These are phyloP conservation scores for Sporothrix brasiliensis DNA, from an alignment of 2,329 filamentous ascomycete species.

Conservation along the genomic window DNA sequence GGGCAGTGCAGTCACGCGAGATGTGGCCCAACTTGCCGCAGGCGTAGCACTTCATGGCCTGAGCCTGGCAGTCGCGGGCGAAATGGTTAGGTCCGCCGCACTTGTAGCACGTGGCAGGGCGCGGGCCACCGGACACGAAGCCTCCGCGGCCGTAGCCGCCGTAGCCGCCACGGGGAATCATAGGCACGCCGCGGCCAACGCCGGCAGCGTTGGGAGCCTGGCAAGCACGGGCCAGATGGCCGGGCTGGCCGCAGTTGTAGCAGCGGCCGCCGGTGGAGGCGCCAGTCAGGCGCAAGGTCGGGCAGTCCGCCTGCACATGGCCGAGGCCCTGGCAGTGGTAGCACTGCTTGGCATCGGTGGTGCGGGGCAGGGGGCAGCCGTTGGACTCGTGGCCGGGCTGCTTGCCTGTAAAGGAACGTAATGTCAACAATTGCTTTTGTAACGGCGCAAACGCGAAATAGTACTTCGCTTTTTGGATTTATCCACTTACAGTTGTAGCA, in stretches of 20 bases:
- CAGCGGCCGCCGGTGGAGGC: slow-evolving; percentile 82
- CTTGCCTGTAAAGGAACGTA: slow-evolving; percentile 60
- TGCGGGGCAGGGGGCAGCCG: slow-evolving; percentile 92
- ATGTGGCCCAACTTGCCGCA: slow-evolving; percentile 96
- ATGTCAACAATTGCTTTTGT: slow-evolving; percentile 33
- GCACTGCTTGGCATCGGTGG: slow-evolving; percentile 99
- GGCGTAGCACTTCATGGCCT: slow-evolving; percentile 98
- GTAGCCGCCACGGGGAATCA: slow-evolving; percentile 60
- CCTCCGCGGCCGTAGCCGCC: slow-evolving; percentile 71
- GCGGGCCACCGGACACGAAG: slow-evolving; percentile 66
- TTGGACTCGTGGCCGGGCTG: slow-evolving; percentile 95
- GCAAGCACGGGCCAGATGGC: slow-evolving; percentile 92
- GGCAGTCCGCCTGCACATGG: slow-evolving; percentile 98
- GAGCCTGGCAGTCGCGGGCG: slow-evolving; percentile 95
- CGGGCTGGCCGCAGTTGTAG: slow-evolving; percentile 93
- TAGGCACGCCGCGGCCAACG: slow-evolving; percentile 67
- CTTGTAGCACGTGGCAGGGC: slow-evolving; percentile 73
- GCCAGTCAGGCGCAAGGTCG: slow-evolving; percentile 87
- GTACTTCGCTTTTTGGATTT: background rate
- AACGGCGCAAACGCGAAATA: slow-evolving; percentile 31
- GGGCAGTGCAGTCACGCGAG: slow-evolving; percentile 89
- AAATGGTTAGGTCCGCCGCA: slow-evolving; percentile 93
- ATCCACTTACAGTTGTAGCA: slow-evolving; percentile 92
- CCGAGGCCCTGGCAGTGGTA: slow-evolving; percentile 99
- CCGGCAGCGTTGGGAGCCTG: slow-evolving; percentile 68